These are phyloP conservation scores for Podosphaera aphanis DNA, from an alignment of 2,329 filamentous ascomycete genomes.

Conservation along the genomic window DNA sequence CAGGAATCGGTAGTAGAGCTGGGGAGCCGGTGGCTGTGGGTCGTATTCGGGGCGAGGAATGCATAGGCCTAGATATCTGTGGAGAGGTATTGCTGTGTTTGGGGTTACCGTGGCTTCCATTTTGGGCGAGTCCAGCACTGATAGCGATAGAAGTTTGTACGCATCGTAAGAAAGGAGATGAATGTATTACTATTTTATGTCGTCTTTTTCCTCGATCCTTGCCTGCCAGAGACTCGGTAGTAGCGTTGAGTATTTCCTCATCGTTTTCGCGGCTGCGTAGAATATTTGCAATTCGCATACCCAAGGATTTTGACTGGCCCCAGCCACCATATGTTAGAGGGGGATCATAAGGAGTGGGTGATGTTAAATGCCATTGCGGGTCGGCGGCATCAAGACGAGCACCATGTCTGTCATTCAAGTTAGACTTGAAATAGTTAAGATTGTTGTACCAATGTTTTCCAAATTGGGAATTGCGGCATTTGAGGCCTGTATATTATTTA, in stretches of 20 bases:
- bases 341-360: conserved; percentile 83
- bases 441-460: not conserved
- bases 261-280: conserved; percentile 27
- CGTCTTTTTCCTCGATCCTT: conserved; percentile 25
- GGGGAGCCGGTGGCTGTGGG: conserved; percentile 12
- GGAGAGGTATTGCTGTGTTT: conserved; percentile 5
- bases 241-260: conserved; percentile 9
- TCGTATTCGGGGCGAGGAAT: conserved; percentile 14
- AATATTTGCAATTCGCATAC: conserved; percentile 60
- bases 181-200: conserved; percentile 68
- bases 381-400: conserved; percentile 85
- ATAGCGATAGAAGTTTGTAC: conserved; percentile 81
- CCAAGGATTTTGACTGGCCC: conserved; percentile 63
- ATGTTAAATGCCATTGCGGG: conserved; percentile 82
- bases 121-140: conserved; percentile 59
- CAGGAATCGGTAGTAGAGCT: conserved; percentile 11
- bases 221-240: conserved; percentile 2
- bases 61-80: conserved; percentile 10
- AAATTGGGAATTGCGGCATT: not conserved
- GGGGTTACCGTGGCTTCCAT: conserved; percentile 15
- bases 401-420: conserved; percentile 42
- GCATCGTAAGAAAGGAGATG: conserved; percentile 82
- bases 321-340: conserved; percentile 88
- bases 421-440: conserved; percentile 1
- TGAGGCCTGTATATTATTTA: not conserved